Evolutionary conservation across 2,329 filamentous ascomycete genomes (phyloP).

Genomic region (Pestalotiopsis fici): DNA sequence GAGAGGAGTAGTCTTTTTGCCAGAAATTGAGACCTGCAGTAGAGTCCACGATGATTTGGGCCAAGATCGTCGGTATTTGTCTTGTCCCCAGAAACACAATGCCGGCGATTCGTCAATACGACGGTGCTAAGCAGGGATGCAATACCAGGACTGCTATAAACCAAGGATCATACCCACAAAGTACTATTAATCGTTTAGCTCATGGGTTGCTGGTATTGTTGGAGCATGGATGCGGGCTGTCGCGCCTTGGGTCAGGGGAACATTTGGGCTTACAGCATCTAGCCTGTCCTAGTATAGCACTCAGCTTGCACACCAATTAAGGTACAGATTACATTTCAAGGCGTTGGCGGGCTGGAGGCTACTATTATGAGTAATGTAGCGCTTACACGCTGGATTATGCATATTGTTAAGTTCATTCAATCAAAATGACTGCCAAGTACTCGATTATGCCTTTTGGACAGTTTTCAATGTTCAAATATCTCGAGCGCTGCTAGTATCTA

Average conservation of each 20-base stretch:
- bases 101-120: neutral
- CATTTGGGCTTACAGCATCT: too few relatives aligned
- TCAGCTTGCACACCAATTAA: too few relatives aligned
- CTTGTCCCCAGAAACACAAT: neutral
- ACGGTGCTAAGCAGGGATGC: neutral
- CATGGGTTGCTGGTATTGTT: neutral
- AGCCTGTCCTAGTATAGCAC: too few relatives aligned
- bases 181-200: neutral
- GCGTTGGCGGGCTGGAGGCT: too few relatives aligned
- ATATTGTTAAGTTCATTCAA: too few relatives aligned
- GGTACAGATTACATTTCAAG: too few relatives aligned
- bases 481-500: too few relatives aligned
- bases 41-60: neutral
- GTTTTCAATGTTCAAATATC: too few relatives aligned
- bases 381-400: too few relatives aligned
- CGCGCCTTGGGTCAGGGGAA: neutral
- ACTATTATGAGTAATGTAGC: too few relatives aligned
- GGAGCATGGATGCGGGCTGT: neutral
- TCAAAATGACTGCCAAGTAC: too few relatives aligned
- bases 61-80: neutral
- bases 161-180: neutral
- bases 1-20: neutral
- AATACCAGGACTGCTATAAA: neutral
- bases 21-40: constrained; percentile 1
- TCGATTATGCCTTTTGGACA: too few relatives aligned